phyloP scores from a whole-genome alignment of 176 grass and related monocot genomes.

The Phoenix roebelenii region DNA sequence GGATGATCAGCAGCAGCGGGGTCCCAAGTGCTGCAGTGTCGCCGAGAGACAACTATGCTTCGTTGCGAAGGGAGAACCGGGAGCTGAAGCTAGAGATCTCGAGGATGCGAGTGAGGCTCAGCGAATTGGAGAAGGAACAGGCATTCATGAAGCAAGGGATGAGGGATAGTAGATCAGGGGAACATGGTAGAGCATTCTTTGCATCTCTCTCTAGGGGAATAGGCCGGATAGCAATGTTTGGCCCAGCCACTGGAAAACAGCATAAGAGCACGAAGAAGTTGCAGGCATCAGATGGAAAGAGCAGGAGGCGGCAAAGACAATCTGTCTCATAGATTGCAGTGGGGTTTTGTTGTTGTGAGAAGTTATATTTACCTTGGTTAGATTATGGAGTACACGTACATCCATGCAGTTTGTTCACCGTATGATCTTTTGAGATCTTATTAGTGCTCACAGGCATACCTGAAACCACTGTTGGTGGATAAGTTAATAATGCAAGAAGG shows the following conservation, averaged over 20 bases:
- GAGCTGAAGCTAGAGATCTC: conserved; percentile 23
- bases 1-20: conserved; percentile 16
- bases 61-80: conserved; percentile 16
- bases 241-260: conserved; percentile 7
- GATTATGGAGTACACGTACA: too few relatives aligned
- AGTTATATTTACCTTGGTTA: too few relatives aligned
- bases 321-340: not conserved
- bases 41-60: conserved; percentile 20
- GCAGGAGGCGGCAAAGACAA: conserved; percentile 35
- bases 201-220: conserved; percentile 61
- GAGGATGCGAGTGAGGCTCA: conserved; percentile 23
- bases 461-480: not conserved
- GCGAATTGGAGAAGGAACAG: conserved; percentile 26
- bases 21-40: conserved; percentile 17
- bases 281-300: conserved; percentile 37
- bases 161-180: conserved; percentile 12
- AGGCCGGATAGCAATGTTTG: conserved; percentile 48
- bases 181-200: conserved; percentile 44
- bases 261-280: conserved; percentile 31
- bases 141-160: conserved; percentile 21
- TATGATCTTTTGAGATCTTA: too few relatives aligned
- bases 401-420: too few relatives aligned
- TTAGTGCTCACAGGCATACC: not conserved
- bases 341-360: too few relatives aligned
- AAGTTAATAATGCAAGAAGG: not conserved